These are phyloP conservation scores for Annulohypoxylon stygium DNA, from an alignment of 495 filamentous ascomycete species.

Conservation along the genomic window DNA sequence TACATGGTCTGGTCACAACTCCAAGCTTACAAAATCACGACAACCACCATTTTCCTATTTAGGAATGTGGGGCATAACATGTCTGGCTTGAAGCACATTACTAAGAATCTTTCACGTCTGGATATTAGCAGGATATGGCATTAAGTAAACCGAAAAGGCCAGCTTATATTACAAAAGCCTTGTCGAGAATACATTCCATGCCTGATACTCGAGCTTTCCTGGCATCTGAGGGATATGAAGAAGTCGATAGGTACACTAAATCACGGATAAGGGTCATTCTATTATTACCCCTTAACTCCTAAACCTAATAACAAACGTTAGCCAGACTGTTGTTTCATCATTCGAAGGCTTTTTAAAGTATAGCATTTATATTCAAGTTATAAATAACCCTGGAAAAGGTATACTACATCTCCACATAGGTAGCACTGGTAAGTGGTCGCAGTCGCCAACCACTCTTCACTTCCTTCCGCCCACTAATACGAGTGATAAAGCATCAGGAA, in stretches of 20 bases:
- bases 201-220: no score
- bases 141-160: background rate
- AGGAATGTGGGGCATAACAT: slow-evolving; percentile 20
- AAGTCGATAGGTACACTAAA: no score
- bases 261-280: background rate
- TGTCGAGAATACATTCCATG: no score
- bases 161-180: background rate
- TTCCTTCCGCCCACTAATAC: no score
- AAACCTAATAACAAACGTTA: no score
- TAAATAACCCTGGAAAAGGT: no score
- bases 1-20: background rate
- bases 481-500: no score
- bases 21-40: slow-evolving; percentile 31
- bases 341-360: background rate
- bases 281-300: background rate
- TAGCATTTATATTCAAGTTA: background rate
- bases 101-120: background rate
- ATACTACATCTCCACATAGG: no score
- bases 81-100: background rate
- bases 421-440: no score
- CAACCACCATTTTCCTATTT: slow-evolving; percentile 44
- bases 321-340: background rate
- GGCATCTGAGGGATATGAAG: no score
- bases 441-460: no score
- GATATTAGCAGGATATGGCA: background rate